Evolutionary conservation across 2,329 filamentous ascomycete species (phyloP).

Genomic region (Sporothrix variecibatus): DNA sequence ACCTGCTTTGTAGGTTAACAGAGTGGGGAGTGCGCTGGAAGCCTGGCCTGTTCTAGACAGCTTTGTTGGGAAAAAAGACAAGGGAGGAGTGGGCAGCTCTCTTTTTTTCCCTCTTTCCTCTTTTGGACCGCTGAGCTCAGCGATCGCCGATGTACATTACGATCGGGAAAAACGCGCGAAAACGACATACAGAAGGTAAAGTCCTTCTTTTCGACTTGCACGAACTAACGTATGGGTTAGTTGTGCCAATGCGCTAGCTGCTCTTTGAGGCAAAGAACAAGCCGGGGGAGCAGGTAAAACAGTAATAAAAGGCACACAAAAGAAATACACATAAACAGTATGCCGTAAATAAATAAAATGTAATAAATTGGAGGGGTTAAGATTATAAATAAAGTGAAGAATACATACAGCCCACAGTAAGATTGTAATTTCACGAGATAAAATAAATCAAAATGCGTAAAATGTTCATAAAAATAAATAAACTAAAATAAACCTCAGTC

Average conservation of each 20-base stretch:
- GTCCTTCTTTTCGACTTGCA: neutral
- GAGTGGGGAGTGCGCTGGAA: neutral
- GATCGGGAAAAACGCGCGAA: conserved; percentile 11
- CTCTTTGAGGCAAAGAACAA: neutral
- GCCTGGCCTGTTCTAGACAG: neutral
- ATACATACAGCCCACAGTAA: neutral
- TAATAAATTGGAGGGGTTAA: neutral
- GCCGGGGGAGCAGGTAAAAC: neutral
- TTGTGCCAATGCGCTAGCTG: conserved; percentile 7
- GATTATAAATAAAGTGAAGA: neutral
- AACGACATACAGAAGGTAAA: neutral
- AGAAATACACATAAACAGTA: neutral
- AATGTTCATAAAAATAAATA: neutral
- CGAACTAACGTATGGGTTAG: neutral
- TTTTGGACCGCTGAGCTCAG: conserved; percentile 15
- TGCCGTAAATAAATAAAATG: neutral
- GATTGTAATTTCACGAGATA: neutral
- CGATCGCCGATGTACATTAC: conserved; percentile 7
- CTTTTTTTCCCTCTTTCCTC: neutral
- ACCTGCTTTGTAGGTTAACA: neutral
- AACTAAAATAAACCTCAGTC: neutral
- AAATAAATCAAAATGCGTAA: neutral
- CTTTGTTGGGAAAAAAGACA: conserved; percentile 1
- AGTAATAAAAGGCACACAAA: neutral
- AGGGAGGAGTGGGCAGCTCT: neutral